Evolutionary conservation across 352 stramenopile genomes (phyloP), one percentile per base, ranked within the genome.

Genomic region (Phytophthora sp.): DNA sequence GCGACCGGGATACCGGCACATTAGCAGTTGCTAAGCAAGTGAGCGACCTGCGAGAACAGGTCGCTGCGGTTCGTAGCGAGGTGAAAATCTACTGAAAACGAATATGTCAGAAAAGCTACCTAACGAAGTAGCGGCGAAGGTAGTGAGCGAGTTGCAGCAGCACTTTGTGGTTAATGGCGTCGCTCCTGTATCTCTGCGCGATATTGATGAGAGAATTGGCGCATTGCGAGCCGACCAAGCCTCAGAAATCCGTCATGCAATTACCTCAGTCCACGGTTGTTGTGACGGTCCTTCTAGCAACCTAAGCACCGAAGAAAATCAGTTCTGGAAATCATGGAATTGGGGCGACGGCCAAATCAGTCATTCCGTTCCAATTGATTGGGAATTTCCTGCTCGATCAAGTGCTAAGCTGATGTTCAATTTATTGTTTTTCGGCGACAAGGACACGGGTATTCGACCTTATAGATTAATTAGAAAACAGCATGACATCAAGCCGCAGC

Each of bases 161-260:
- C n/a, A n/a, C n/a, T 66, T 66, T 18, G 38, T 53, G 3, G 29
- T 66, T 15, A 38, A 60, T 6, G 51, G 51, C 5, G 51, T 46
- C 15, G 42, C 24, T 23, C 42, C 51, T 2, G 21, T 60, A 4
- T 35, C 24, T 6, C 24, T 58, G 23, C 44, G 12, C 29, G 29
- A 33, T 33, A 33, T 33, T 33, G 29, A 33, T 33, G 5, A 33
- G 29, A 33, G 29, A 9, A 33, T 33, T 9, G 29, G 9, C 29
- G 29, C 29, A 33, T 33, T 30, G 21, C 1, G 20, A 29, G 30
- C 4, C 42, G 16, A 31, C 4, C 13, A 1, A 16, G 20, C 42
- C 23, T 16, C 39, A 26, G 29, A 33, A 33, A 33, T 33, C 29
- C 29, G 29, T 33, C 29, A 44, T n/a, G n/a, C n/a, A n/a, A n/a